These are phyloP conservation scores for Allium fistulosum DNA, from an alignment of 106 monocot species.

Conservation along the genomic window DNA sequence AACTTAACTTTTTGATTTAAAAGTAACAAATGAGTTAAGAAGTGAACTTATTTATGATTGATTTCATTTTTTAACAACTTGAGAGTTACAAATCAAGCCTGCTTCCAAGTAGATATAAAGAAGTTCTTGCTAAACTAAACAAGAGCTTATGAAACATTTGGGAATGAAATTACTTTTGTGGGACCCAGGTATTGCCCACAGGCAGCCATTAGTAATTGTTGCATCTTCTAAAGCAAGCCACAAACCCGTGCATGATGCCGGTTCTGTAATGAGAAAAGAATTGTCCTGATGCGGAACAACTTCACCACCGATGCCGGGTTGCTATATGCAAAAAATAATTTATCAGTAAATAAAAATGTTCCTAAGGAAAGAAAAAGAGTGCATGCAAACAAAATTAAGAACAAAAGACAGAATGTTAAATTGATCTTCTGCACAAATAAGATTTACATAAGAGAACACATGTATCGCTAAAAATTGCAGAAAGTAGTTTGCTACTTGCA, in stretches of 20 bases:
- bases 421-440: too few species aligned
- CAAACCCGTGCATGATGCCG: slow-evolving; percentile 78
- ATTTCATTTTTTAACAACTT: too few species aligned
- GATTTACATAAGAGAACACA: too few species aligned
- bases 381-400: too few species aligned
- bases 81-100: too few species aligned
- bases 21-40: too few species aligned
- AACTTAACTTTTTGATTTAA: too few species aligned
- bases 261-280: slow-evolving; percentile 87
- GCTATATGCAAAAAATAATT: slow-evolving; percentile 33
- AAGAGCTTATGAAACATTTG: not conserved
- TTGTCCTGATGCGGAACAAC: slow-evolving; percentile 98
- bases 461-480: too few species aligned
- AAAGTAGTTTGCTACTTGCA: too few species aligned
- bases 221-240: slow-evolving; percentile 98
- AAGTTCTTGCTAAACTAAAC: not conserved
- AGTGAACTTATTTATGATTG: too few species aligned
- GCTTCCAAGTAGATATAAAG: not conserved
- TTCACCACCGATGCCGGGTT: slow-evolving; percentile 99
- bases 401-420: too few species aligned
- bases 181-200: slow-evolving; percentile 94
- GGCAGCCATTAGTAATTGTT: slow-evolving; percentile 75
- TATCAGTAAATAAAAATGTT: not conserved
- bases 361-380: too few species aligned
- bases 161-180: slow-evolving; percentile 43